Conservation (phyloP, 108 stramenopile species). For the Nannochloropsis oceanica region DNA sequence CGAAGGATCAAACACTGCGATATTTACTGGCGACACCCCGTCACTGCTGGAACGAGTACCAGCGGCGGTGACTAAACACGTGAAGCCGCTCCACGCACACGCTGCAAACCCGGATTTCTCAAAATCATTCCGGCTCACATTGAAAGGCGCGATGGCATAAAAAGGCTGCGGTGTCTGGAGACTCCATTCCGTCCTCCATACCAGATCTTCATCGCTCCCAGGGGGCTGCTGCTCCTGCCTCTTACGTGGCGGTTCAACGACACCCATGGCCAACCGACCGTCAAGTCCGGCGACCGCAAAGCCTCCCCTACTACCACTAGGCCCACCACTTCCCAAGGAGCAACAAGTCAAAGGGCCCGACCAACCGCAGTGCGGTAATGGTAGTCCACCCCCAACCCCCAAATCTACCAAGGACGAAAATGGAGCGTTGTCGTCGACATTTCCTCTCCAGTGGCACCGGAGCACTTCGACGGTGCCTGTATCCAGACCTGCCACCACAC, state of each 20-base stretch:
- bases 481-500: background rate
- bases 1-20: background rate
- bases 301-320: background rate
- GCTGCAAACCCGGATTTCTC: background rate
- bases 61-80: background rate
- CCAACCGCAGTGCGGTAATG: background rate
- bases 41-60: background rate
- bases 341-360: background rate
- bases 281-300: background rate
- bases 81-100: background rate
- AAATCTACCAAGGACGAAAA: background rate
- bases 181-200: background rate
- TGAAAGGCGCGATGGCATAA: background rate
- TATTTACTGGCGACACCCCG: background rate
- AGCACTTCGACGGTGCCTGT: background rate
- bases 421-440: background rate
- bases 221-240: background rate
- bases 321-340: background rate
- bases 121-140: background rate
- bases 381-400: background rate
- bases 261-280: background rate
- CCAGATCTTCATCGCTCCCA: background rate
- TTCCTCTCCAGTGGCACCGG: background rate
- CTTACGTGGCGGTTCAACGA: background rate
- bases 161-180: background rate